Evolutionary conservation across 163 green algal species (phyloP).

Genomic region (Scenedesmus sp.): DNA sequence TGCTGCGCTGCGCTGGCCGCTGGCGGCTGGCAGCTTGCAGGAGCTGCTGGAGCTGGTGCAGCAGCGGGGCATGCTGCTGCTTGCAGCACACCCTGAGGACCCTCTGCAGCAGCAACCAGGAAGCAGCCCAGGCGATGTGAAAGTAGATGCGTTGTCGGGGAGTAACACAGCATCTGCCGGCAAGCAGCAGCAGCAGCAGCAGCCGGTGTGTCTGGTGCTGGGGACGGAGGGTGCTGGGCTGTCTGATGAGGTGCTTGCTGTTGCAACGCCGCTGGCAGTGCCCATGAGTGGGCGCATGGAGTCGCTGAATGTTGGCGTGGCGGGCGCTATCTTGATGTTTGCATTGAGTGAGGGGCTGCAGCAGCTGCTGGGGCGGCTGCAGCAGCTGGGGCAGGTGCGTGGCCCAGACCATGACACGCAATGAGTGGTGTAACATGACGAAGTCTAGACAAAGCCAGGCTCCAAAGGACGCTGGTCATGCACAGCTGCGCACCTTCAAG

Average conservation of each 20-base stretch:
- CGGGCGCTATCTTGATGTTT: conserved; percentile 93
- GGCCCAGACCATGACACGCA: background rate
- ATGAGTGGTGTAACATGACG: background rate
- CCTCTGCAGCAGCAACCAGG: background rate
- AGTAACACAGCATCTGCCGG: background rate
- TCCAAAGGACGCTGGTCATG: too few relatives aligned
- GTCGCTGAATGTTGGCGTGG: conserved; percentile 92
- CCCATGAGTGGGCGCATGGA: conserved; percentile 91
- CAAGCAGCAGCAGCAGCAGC: background rate
- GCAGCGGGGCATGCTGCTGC: conserved; percentile 54
- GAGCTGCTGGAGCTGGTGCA: conserved; percentile 58
- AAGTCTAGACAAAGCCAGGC: too few relatives aligned
- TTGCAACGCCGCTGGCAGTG: conserved; percentile 75
- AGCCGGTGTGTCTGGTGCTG: conserved; percentile 84
- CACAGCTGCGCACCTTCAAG: too few relatives aligned
- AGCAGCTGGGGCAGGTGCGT: conserved; percentile 8
- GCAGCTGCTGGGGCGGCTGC: conserved; percentile 32
- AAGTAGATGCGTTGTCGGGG: background rate
- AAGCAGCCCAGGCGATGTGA: background rate
- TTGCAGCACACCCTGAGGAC: conserved; percentile 67
- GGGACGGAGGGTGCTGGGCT: conserved; percentile 92
- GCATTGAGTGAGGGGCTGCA: conserved; percentile 65
- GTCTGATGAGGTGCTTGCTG: conserved; percentile 59
- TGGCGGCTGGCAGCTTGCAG: conserved; percentile 61
- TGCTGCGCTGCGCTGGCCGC: conserved; percentile 76